These are phyloP conservation scores for Hymenoscyphus occultus DNA, from an alignment of 2,329 filamentous ascomycete genomes.

Conservation along the genomic window DNA sequence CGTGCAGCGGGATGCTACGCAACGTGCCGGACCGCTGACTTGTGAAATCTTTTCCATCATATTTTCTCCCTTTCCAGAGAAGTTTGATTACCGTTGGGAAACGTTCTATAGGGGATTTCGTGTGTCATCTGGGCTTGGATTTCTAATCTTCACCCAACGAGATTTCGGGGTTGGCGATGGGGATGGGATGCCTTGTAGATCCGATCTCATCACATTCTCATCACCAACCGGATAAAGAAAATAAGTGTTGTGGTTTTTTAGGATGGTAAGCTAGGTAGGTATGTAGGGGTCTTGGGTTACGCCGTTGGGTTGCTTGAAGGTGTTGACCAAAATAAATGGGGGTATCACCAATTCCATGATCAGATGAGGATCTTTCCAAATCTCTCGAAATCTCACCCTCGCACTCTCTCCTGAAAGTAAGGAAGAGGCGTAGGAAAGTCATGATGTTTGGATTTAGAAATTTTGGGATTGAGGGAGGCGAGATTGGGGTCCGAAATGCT, in stretches of 20 bases:
- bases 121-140: not conserved
- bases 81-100: not conserved
- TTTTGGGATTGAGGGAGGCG: not conserved
- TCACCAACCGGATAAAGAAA: slow-evolving; percentile 2
- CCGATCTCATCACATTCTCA: not conserved
- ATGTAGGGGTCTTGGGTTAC: not conserved
- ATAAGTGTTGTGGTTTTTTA: not conserved
- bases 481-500: not conserved
- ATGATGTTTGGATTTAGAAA: slow-evolving; percentile 7
- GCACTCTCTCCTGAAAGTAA: slow-evolving; percentile 1
- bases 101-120: not conserved
- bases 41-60: too few species aligned
- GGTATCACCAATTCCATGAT: not conserved
- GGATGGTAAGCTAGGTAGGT: not conserved
- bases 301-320: slow-evolving; percentile 2
- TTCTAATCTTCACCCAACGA: not conserved
- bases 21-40: slow-evolving; percentile 4
- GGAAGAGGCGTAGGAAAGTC: not conserved
- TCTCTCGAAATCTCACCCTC: not conserved
- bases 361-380: not conserved
- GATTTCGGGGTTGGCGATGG: not conserved
- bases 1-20: slow-evolving; percentile 2
- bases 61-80: too few species aligned
- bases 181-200: not conserved
- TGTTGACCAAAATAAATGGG: not conserved